These are phyloP conservation scores for Aspergillus calidoustus DNA, from an alignment of 2,329 filamentous ascomycete species.

Conservation along the genomic window DNA sequence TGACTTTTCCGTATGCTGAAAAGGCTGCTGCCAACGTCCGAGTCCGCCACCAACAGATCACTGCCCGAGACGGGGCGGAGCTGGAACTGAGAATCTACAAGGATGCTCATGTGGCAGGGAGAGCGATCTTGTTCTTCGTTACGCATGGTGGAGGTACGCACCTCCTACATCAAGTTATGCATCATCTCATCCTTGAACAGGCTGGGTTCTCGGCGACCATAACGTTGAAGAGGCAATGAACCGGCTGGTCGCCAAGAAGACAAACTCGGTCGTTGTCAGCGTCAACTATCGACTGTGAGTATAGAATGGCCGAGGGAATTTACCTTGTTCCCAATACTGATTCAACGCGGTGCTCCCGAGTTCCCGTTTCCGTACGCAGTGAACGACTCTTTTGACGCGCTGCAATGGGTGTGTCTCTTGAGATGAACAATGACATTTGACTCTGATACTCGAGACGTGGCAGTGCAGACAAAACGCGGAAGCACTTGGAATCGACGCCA, in stretches of 20 bases:
- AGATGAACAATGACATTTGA: too few species aligned
- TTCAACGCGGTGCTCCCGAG: neutral
- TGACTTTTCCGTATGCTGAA: too few species aligned
- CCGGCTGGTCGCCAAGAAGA: neutral
- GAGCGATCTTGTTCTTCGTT: neutral
- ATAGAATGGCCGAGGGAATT: neutral
- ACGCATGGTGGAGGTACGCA: neutral
- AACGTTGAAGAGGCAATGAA: neutral
- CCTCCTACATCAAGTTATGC: neutral
- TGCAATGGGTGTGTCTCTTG: neutral
- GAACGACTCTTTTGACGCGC: neutral
- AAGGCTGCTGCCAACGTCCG: too few species aligned
- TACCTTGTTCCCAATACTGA: neutral
- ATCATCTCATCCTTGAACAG: neutral
- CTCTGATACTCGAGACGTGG: neutral
- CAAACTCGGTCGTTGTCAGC: neutral
- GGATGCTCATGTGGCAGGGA: too few species aligned
- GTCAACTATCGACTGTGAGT: neutral
- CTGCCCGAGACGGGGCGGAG: too few species aligned
- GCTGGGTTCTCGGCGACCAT: neutral
- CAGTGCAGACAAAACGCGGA: neutral
- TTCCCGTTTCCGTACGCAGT: neutral
- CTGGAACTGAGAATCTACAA: too few species aligned
- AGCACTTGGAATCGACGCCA: neutral
- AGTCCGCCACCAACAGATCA: too few species aligned